phyloP scores from a whole-genome alignment of 2,329 filamentous ascomycete species.

The Pseudophaeomoniella oleicola region DNA sequence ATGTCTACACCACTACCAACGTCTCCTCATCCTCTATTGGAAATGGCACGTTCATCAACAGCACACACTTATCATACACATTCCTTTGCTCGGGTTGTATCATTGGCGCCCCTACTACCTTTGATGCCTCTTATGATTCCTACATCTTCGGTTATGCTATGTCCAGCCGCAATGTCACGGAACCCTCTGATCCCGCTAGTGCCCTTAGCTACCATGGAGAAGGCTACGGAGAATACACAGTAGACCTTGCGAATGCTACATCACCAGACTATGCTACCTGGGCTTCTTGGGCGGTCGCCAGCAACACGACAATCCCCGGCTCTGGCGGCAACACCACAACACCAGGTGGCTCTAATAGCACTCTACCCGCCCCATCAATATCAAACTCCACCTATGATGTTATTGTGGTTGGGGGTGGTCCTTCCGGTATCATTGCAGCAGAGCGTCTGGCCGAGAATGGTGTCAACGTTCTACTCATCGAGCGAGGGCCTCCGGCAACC shows the following conservation, averaged over 20 bases:
- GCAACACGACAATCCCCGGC: background rate
- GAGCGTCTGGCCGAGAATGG: constrained; percentile 2
- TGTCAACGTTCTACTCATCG: constrained; percentile 1
- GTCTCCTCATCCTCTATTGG: constrained; percentile 30
- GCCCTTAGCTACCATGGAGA: constrained; percentile 25
- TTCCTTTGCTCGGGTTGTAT: constrained; percentile 37
- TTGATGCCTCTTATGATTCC: constrained; percentile 13
- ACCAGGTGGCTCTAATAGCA: background rate
- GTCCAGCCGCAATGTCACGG: constrained; percentile 18
- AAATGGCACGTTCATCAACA: constrained; percentile 37
- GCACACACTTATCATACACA: constrained; percentile 38
- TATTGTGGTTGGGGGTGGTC: constrained; percentile 2
- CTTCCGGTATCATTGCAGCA: constrained; percentile 1
- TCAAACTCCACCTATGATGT: constrained; percentile 1
- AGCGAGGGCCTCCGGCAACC: background rate
- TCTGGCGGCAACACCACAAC: background rate
- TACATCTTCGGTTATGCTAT: constrained; percentile 26
- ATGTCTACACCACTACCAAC: constrained; percentile 28
- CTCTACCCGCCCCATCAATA: background rate
- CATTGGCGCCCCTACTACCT: constrained; percentile 18
- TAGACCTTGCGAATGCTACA: constrained; percentile 18
- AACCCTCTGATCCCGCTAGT: constrained; percentile 17
- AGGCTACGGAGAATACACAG: constrained; percentile 23
- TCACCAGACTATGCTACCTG: constrained; percentile 11
- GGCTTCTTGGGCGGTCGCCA: background rate